These are phyloP conservation scores for Sugiyamaella japonica DNA, from an alignment of 1,139 yeast species.

Conservation along the genomic window DNA sequence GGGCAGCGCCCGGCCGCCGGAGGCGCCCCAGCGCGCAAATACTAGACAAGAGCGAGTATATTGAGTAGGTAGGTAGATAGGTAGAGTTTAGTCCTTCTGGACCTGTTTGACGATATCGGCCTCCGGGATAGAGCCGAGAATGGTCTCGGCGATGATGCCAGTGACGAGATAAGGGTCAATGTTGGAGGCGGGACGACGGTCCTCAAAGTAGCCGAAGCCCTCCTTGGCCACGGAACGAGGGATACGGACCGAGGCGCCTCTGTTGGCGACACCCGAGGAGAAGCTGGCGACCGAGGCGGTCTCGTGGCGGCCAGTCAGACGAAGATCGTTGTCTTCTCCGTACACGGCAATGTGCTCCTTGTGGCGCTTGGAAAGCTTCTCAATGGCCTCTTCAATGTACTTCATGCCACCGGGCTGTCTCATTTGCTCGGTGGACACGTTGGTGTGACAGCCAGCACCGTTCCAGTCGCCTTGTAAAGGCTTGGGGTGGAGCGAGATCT, in stretches of 20 bases:
- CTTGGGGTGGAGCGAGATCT: slow-evolving; percentile 98
- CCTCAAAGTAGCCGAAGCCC: slow-evolving; percentile 98
- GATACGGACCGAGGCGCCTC: slow-evolving; percentile 98
- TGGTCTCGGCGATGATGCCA: slow-evolving; percentile 96
- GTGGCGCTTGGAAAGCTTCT: slow-evolving; percentile 94
- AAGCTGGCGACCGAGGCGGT: slow-evolving; percentile 91
- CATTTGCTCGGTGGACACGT: slow-evolving; percentile 90
- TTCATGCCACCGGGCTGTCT: slow-evolving; percentile 96
- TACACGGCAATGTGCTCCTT: slow-evolving; percentile 92
- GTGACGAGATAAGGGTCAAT: slow-evolving; percentile 98
- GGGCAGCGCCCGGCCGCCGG: no score
- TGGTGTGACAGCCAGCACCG: slow-evolving; percentile 99
- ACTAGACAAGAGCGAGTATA: no score
- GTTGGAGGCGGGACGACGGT: slow-evolving; percentile 99
- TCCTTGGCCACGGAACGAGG: slow-evolving; percentile 99
- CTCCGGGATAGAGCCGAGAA: slow-evolving; percentile 92
- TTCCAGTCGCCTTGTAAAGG: slow-evolving; percentile 99
- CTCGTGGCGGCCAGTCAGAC: slow-evolving; percentile 98
- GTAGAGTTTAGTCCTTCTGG: slow-evolving; percentile 5
- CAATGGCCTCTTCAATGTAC: slow-evolving; percentile 86
- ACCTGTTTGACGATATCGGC: slow-evolving; percentile 74
- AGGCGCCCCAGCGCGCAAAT: no score
- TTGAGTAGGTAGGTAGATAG: no score
- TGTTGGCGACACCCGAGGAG: slow-evolving; percentile 98
- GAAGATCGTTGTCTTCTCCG: slow-evolving; percentile 90